These are phyloP conservation scores for Hyphodiscus hymeniophilus DNA, from an alignment of 495 filamentous ascomycete species.

Conservation along the genomic window DNA sequence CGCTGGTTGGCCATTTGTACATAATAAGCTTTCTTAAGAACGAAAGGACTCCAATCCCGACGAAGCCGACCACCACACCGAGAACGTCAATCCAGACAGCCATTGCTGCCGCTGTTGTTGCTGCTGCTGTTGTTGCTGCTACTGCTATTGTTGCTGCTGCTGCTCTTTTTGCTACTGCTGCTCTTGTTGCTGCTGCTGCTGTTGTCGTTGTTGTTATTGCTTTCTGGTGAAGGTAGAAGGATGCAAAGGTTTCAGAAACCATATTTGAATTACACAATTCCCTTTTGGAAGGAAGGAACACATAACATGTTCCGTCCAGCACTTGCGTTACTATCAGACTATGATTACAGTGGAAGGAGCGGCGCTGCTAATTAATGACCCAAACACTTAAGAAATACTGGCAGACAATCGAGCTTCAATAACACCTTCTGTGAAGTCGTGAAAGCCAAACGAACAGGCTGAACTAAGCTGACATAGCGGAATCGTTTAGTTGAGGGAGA, in stretches of 20 bases:
- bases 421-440: neutral
- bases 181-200: no score
- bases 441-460: neutral
- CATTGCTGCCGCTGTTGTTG: neutral
- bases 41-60: conserved; percentile 1
- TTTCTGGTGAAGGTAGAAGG: neutral
- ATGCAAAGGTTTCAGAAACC: neutral
- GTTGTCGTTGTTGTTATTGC: neutral
- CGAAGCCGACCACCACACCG: conserved; percentile 5
- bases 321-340: neutral
- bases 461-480: neutral
- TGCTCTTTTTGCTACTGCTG: no score
- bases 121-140: no score
- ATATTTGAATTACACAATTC: neutral
- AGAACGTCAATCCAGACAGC: neutral
- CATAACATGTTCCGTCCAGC: neutral
- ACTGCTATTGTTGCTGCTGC: no score
- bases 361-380: neutral
- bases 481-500: neutral
- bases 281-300: neutral
- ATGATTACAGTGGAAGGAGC: neutral
- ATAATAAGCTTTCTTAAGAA: conserved; percentile 3
- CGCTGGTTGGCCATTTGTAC: conserved; percentile 3
- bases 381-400: conserved; percentile 1
- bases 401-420: neutral